Conservation (phyloP, 2,329 filamentous ascomycete species). For the Tolypocladium ovalisporum region DNA sequence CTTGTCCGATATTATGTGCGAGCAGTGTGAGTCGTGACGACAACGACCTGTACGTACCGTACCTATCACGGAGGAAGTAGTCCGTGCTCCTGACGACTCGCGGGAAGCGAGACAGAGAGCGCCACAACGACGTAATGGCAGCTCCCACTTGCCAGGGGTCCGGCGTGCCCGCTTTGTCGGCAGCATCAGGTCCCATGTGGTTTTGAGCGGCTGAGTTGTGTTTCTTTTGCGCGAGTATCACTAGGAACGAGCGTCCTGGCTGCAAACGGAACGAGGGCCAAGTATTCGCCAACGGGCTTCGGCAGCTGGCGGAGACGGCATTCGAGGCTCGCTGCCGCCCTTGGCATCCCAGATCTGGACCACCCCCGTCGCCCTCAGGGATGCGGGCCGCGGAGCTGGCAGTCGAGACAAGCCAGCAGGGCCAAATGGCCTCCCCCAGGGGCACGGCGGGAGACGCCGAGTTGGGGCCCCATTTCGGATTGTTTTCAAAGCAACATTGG, state of each 20-base stretch:
- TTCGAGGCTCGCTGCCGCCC: neutral
- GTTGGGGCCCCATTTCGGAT: neutral
- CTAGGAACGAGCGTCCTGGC: too few species aligned
- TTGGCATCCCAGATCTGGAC: neutral
- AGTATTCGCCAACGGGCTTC: neutral
- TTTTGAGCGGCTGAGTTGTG: too few species aligned
- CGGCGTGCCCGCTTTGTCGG: neutral
- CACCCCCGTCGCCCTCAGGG: neutral
- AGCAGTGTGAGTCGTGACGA: neutral
- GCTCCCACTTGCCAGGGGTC: neutral
- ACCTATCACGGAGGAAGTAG: neutral
- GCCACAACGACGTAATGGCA: neutral
- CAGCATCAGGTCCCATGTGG: neutral
- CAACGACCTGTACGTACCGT: too few species aligned
- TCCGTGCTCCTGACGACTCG: neutral
- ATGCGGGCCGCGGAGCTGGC: neutral
- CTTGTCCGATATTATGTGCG: neutral
- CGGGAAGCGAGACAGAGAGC: neutral
- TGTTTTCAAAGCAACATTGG: neutral
- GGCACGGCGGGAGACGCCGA: neutral
- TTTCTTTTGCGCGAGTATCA: too few species aligned
- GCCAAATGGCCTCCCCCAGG: neutral
- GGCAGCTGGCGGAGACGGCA: neutral
- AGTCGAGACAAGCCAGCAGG: neutral
- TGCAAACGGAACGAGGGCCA: neutral